These are phyloP conservation scores for Penicillium cinerascens DNA, from an alignment of 495 filamentous ascomycete genomes.

Conservation along the genomic window DNA sequence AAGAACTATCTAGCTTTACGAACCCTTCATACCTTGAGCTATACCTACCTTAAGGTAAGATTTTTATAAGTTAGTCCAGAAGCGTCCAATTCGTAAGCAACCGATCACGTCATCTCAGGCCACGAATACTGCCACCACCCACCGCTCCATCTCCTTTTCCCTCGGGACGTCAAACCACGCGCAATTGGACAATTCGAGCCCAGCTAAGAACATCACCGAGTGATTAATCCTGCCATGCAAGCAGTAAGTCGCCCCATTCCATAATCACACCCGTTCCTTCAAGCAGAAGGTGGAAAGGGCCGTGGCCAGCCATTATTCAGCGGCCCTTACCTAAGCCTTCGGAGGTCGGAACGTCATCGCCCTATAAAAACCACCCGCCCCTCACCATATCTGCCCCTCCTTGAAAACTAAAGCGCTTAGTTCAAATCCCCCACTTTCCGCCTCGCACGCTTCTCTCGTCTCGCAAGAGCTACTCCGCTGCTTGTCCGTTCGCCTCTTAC, in stretches of 20 bases:
- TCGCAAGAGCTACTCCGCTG: constrained; percentile 22
- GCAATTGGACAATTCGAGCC: background rate
- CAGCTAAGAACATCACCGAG: background rate
- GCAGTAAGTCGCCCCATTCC: constrained; percentile 14
- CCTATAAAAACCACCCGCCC: constrained; percentile 29
- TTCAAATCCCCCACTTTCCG: constrained; percentile 19
- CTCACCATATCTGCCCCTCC: constrained; percentile 24
- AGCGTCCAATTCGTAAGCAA: constrained; percentile 21
- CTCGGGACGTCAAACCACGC: background rate
- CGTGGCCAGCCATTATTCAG: constrained; percentile 13
- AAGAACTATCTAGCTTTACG: background rate
- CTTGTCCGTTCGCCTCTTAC: constrained; percentile 22
- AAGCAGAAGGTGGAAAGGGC: background rate
- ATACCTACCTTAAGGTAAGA: too few species aligned
- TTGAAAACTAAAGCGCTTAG: constrained; percentile 18
- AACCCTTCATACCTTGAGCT: background rate
- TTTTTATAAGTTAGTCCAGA: constrained; percentile 3
- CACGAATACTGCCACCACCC: constrained; percentile 5
- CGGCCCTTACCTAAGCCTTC: constrained; percentile 24
- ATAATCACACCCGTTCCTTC: background rate
- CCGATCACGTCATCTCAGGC: constrained; percentile 23
- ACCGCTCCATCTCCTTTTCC: constrained; percentile 11
- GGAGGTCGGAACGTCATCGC: constrained; percentile 21
- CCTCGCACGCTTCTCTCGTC: constrained; percentile 8
- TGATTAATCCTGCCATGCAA: constrained; percentile 12